Base-by-base conservation (phyloP, 2,329 filamentous ascomycete genomes). In the Aspergillus niger region DNA sequence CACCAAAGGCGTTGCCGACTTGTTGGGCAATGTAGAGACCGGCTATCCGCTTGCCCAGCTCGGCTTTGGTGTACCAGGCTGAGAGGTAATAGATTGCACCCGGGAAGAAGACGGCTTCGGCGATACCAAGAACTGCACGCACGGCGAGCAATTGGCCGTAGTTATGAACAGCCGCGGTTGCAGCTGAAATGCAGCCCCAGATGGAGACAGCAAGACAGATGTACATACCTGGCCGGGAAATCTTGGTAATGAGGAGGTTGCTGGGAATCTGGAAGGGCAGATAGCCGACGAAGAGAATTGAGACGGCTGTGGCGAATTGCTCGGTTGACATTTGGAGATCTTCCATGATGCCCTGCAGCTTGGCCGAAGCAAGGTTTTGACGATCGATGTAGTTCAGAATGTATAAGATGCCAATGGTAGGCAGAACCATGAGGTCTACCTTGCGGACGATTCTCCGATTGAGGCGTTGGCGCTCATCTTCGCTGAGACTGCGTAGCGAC, bases 101-200 rank as follows among this genome's bases (percentile, higher is more conserved):
- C 0, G 79, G 80, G 67, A 85, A 85, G 70, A 84, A 85, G 1
- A 86, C 86, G 0, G 87, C 87, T 71, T 89, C 86, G 53, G 87
- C 76, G 61, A 86, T 86, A 3, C 86, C 86, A 0, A 89, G 74
- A 67, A 86, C 82, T 71, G 88, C 87, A 5, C 86, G 83, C 36
- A 77, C 77, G 8, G 77, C 71, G 2, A 88, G 79, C 76, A 88
- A 81, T 63, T 82, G 82, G 4, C 76, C 76, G 62, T 86, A 88
- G 67, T 77, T 82, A 11, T 80, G 72, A 0, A 80, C 82, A 22
- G 79, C 76, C 13, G 85, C 85, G 0, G 82, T 86, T 2, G 84
- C 74, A 0, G 83, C 86, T 1, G 84, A 86, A 43, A 88, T 81
- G 24, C 85, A 69, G 26, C 86, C 86, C 86, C 86, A 89, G 20